phyloP scores from a whole-genome alignment of 805 yeast species.

The Wickerhamomyces sydowiorum region DNA sequence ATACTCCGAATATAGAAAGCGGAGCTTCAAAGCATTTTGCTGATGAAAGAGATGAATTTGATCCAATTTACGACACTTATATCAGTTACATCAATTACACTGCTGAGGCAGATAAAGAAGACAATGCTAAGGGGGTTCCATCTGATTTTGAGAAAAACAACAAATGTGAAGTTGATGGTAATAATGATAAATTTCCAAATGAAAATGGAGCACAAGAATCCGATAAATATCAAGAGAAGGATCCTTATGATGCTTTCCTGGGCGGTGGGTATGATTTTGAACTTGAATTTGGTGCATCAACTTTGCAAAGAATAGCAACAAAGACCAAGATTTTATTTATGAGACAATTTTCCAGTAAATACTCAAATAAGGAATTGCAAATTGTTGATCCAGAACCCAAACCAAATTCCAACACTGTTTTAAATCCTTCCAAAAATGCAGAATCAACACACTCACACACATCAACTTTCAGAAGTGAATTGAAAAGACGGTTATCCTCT shows the following conservation, averaged over 20 bases:
- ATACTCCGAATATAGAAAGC: conserved; percentile 1
- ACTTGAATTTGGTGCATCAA: neutral
- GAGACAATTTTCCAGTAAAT: conserved; percentile 5
- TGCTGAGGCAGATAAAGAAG: neutral
- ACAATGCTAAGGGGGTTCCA: too few species aligned
- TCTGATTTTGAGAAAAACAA: too few species aligned
- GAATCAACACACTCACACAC: neutral
- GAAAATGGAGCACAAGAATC: too few species aligned
- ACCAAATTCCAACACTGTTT: neutral
- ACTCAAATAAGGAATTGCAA: neutral
- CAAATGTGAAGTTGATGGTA: neutral
- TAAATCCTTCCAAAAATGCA: neutral
- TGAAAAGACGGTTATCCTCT: conserved; percentile 1
- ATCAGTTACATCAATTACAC: conserved; percentile 5
- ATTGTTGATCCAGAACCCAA: neutral
- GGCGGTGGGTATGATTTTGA: neutral
- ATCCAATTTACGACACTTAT: conserved; percentile 9
- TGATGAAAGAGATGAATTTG: neutral
- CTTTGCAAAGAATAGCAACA: conserved; percentile 6
- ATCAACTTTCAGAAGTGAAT: neutral
- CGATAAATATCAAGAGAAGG: too few species aligned
- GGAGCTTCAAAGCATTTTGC: neutral
- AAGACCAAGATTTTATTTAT: conserved; percentile 8
- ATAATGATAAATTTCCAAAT: neutral
- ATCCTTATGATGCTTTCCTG: neutral